Evolutionary conservation across 176 grass and related monocot species (phyloP).

Genomic region (Triticum urartu): DNA sequence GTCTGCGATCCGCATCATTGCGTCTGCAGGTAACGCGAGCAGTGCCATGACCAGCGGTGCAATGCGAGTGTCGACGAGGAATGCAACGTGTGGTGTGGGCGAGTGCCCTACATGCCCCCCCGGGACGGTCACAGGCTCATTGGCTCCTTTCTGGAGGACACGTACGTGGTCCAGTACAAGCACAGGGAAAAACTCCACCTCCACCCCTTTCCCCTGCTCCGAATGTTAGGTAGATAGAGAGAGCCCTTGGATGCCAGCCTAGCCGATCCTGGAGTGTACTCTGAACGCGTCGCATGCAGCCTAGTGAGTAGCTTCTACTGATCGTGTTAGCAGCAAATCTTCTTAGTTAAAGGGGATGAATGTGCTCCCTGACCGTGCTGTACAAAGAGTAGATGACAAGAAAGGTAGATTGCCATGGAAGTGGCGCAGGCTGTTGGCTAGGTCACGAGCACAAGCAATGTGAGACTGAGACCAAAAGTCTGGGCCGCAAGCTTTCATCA

Average conservation of each 20-base stretch:
- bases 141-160: constrained; percentile 15
- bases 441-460: background rate
- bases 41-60: constrained; percentile 21
- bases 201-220: background rate
- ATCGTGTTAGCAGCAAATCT: background rate
- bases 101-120: constrained; percentile 36
- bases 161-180: constrained; percentile 8
- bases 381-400: constrained; percentile 38
- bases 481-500: background rate
- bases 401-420: background rate
- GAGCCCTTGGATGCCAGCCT: constrained; percentile 7
- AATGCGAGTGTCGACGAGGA: background rate
- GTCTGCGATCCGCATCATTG: background rate
- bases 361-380: background rate
- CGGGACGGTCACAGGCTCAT: constrained; percentile 16
- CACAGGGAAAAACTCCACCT: constrained; percentile 1
- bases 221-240: background rate
- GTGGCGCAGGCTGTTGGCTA: background rate
- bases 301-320: background rate
- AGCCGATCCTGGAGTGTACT: background rate
- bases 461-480: background rate
- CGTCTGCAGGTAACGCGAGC: background rate
- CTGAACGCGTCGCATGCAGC: background rate
- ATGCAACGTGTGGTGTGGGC: background rate
- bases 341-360: background rate